Evolutionary conservation across 129 eudicot species (phyloP).

Genomic region (Kitagawia praeruptora): DNA sequence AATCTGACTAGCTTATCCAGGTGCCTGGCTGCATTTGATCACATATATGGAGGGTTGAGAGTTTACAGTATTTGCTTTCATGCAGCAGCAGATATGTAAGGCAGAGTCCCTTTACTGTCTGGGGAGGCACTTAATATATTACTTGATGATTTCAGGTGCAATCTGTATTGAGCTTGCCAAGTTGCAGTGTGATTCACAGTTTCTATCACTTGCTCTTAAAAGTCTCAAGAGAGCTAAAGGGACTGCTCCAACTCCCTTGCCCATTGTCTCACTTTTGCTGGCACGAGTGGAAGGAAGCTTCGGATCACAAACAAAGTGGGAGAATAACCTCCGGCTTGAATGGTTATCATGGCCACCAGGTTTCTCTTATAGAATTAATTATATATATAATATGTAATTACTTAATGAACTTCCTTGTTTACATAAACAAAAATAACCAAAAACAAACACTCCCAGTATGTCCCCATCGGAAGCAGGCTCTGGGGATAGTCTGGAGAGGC

Average conservation of each 20-base stretch:
- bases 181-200: slow-evolving; percentile 48
- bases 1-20: not conserved
- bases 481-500: not conserved
- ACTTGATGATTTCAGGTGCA: slow-evolving; percentile 43
- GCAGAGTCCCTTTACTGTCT: not conserved
- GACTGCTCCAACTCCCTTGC: slow-evolving; percentile 38
- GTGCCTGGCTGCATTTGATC: not conserved
- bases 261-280: slow-evolving; percentile 54
- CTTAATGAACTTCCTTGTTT: not conserved
- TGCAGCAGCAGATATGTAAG: not conserved
- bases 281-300: slow-evolving; percentile 95
- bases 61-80: not conserved
- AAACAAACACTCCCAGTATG: not conserved
- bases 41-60: not conserved
- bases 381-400: not conserved
- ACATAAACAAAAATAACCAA: not conserved
- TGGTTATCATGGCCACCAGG: slow-evolving; percentile 96
- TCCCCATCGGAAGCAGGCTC: not conserved
- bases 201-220: slow-evolving; percentile 51
- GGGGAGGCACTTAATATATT: not conserved
- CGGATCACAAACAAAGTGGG: slow-evolving; percentile 78
- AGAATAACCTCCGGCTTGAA: slow-evolving; percentile 51
- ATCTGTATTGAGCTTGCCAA: slow-evolving; percentile 87
- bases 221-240: slow-evolving; percentile 79
- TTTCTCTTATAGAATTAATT: slow-evolving; percentile 15